A percentile compares a stretch with the other conserved stretches of the same genome.
These are phyloP conservation scores for Chernovozyma sophiae-reginae DNA, from an alignment of 1,139 yeast species.

Conservation along the genomic window DNA sequence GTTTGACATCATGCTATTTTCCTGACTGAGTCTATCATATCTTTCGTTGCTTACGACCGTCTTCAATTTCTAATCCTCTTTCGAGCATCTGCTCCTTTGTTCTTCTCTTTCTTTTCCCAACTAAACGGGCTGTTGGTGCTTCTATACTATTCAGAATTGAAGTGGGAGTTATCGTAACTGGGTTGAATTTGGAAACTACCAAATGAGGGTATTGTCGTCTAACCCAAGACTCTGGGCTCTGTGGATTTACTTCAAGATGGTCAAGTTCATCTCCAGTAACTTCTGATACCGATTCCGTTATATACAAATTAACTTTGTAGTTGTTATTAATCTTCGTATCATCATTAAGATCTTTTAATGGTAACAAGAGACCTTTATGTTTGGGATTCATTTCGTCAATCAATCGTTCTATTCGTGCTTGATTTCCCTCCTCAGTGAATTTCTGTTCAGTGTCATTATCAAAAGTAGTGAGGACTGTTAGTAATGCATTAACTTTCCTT, in stretches of 20 bases:
- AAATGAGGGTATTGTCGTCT: slow-evolving; percentile 34
- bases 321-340: slow-evolving; percentile 4
- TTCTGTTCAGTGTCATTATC: slow-evolving; percentile 2
- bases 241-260: slow-evolving; percentile 35
- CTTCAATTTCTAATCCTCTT: not conserved
- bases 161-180: slow-evolving; percentile 10
- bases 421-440: slow-evolving; percentile 9
- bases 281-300: slow-evolving; percentile 35
- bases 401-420: slow-evolving; percentile 20
- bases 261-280: slow-evolving; percentile 36
- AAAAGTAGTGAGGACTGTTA: slow-evolving; percentile 24
- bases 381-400: slow-evolving; percentile 17
- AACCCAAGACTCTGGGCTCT: slow-evolving; percentile 36
- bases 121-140: not conserved
- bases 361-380: slow-evolving; percentile 14
- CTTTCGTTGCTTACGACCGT: not conserved
- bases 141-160: slow-evolving; percentile 4
- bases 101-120: slow-evolving; percentile 1
- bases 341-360: slow-evolving; percentile 7
- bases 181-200: slow-evolving; percentile 32
- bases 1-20: no score
- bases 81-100: not conserved
- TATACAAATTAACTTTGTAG: slow-evolving; percentile 13
- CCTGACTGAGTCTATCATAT: no score
- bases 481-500: slow-evolving; percentile 36